Percentiles rank a stretch among this genome's conserved stretches.
Conservation (phyloP, 805 yeast genomes). For the Wickerhamiella brachini region DNA sequence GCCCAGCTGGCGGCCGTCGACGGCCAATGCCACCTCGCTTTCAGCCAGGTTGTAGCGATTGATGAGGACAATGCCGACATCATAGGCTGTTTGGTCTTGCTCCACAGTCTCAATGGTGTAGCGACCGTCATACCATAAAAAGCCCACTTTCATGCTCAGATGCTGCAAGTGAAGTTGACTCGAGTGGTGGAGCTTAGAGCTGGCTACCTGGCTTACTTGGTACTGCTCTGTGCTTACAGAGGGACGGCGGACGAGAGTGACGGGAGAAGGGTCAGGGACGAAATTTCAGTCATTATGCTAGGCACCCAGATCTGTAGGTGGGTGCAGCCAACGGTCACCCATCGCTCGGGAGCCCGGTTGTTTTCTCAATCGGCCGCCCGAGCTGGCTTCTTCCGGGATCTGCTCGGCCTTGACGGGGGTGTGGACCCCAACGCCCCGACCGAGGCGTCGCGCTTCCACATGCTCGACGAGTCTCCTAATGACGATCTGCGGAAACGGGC, state of each 20-base stretch:
- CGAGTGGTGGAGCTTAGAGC: neutral
- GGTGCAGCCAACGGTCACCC: neutral
- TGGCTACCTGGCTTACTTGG: too few relatives aligned
- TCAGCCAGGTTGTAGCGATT: neutral
- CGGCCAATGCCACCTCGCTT: neutral
- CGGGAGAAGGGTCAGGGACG: neutral
- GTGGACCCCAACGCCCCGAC: constrained; percentile 33
- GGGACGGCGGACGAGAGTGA: neutral
- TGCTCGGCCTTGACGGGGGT: constrained; percentile 16
- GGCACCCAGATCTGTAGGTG: neutral
- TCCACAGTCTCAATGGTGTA: neutral
- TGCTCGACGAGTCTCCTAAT: constrained; percentile 87
- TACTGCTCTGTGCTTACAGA: too few relatives aligned
- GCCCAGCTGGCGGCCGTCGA: neutral
- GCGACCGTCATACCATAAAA: neutral
- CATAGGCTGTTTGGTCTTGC: neutral
- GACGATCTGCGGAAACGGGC: constrained; percentile 83
- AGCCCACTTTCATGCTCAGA: neutral
- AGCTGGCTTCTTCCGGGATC: constrained; percentile 14
- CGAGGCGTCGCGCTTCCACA: constrained; percentile 58
- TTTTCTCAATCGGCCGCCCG: constrained; percentile 4
- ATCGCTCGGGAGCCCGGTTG: neutral
- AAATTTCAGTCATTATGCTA: neutral
- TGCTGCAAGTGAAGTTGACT: too few relatives aligned
- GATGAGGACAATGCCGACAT: neutral